Percentiles rank a stretch among this genome's conserved stretches.
phyloP scores from a whole-genome alignment of 169 alveolate genomes.

The Eimeria mitis region DNA sequence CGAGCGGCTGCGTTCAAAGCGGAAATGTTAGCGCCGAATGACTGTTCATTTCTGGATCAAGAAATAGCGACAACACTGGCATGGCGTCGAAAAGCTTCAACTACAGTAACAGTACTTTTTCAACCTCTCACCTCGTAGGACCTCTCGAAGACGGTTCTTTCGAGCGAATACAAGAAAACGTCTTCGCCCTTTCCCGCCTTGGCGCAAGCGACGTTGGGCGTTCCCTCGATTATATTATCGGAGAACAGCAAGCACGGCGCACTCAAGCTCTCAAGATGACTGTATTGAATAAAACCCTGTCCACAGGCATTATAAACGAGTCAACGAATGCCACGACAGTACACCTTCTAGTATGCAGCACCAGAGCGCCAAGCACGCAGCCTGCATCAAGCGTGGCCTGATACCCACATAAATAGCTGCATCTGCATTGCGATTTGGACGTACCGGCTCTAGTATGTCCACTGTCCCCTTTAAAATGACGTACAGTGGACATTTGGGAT shows the following conservation, averaged over 20 bases:
- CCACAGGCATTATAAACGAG: conserved; percentile 1
- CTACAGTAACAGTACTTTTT: neutral
- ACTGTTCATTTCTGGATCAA: neutral
- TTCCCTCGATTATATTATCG: conserved; percentile 44
- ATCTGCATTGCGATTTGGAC: neutral
- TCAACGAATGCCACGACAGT: too few relatives aligned
- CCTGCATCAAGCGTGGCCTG: neutral
- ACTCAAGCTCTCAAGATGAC: conserved; percentile 11
- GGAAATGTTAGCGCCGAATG: neutral
- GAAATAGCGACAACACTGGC: neutral
- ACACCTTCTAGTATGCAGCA: neutral
- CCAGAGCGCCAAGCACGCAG: neutral
- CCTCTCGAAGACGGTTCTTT: conserved; percentile 53
- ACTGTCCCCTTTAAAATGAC: conserved; percentile 61
- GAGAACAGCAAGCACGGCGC: conserved; percentile 69
- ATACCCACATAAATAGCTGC: neutral
- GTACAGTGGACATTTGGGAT: conserved; percentile 71
- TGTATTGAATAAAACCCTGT: conserved; percentile 63
- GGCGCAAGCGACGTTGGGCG: conserved; percentile 50
- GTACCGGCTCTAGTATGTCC: conserved; percentile 68
- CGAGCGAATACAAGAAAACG: conserved; percentile 47
- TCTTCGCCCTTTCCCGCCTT: conserved; percentile 46
- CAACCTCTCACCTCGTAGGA: conserved; percentile 45
- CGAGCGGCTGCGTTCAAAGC: conserved; percentile 31
- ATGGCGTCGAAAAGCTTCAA: neutral